Percentiles rank a stretch among this genome's conserved stretches.
These are phyloP conservation scores for Clonostachys chloroleuca DNA, from an alignment of 2,329 filamentous ascomycete species.

Conservation along the genomic window DNA sequence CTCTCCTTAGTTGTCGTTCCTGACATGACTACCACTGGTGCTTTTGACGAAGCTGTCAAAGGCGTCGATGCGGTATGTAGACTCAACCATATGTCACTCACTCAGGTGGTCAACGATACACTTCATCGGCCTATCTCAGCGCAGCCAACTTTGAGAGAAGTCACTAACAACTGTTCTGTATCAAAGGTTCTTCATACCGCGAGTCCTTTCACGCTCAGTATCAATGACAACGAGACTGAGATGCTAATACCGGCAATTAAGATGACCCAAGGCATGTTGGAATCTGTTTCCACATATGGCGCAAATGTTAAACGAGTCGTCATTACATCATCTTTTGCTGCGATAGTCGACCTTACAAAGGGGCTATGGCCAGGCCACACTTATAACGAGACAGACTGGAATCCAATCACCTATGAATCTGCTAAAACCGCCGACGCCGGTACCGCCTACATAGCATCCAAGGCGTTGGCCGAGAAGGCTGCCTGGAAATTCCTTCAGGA, in stretches of 20 bases:
- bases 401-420: not conserved
- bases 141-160: too few species aligned
- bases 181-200: too few species aligned
- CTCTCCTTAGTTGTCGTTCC: conserved; percentile 13
- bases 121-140: too few species aligned
- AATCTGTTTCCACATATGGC: not conserved
- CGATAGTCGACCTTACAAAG: not conserved
- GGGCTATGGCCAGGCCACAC: not conserved
- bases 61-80: conserved; percentile 4
- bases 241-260: too few species aligned
- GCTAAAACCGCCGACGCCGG: not conserved
- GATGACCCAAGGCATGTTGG: too few species aligned
- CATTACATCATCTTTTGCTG: not conserved
- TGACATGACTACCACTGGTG: conserved; percentile 19
- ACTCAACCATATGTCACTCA: too few species aligned
- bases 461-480: not conserved
- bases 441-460: not conserved
- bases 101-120: too few species aligned
- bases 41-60: conserved; percentile 17
- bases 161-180: too few species aligned
- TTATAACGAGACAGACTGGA: not conserved
- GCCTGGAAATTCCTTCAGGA: not conserved
- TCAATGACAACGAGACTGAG: too few species aligned
- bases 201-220: too few species aligned
- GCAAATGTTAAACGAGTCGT: not conserved